Evolutionary conservation across 2,329 filamentous ascomycete genomes (phyloP).

Genomic region (Curvularia lunata): DNA sequence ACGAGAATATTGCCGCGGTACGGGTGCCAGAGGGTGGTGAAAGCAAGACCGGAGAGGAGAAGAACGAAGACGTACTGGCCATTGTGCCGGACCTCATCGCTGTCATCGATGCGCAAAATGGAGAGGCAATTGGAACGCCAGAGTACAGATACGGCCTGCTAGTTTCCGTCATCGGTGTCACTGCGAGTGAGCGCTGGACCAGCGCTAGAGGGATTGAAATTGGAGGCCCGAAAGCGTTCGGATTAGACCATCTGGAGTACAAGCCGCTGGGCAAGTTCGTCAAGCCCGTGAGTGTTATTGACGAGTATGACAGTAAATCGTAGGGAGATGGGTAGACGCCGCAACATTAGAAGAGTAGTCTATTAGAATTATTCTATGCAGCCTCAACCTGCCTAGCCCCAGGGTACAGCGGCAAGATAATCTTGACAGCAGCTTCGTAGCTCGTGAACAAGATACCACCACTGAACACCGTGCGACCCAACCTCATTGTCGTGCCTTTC

Average conservation of each 20-base stretch:
- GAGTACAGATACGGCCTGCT: slow-evolving; percentile 62
- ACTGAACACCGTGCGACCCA: slow-evolving; percentile 68
- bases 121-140: slow-evolving; percentile 59
- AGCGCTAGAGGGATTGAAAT: slow-evolving; percentile 57
- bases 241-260: slow-evolving; percentile 57
- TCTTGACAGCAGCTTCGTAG: slow-evolving; percentile 63
- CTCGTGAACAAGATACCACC: slow-evolving; percentile 71
- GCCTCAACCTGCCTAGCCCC: slow-evolving; percentile 25
- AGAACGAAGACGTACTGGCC: slow-evolving; percentile 52
- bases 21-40: slow-evolving; percentile 36
- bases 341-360: not conserved
- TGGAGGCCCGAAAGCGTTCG: slow-evolving; percentile 59
- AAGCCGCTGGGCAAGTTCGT: slow-evolving; percentile 59
- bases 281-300: slow-evolving; percentile 61
- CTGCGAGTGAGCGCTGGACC: slow-evolving; percentile 62
- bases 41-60: slow-evolving; percentile 39
- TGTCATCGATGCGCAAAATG: slow-evolving; percentile 57
- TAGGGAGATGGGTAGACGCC: not conserved
- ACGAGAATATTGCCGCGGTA: slow-evolving; percentile 71
- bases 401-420: slow-evolving; percentile 54
- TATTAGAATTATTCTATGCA: slow-evolving; percentile 23
- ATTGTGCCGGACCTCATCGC: slow-evolving; percentile 59
- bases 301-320: slow-evolving; percentile 51
- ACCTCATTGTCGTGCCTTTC: slow-evolving; percentile 71
- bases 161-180: slow-evolving; percentile 61